Evolutionary conservation across 306 rosid species (phyloP), one percentile per base, ranked within the genome.

Genomic region (Begonia masoniana): DNA sequence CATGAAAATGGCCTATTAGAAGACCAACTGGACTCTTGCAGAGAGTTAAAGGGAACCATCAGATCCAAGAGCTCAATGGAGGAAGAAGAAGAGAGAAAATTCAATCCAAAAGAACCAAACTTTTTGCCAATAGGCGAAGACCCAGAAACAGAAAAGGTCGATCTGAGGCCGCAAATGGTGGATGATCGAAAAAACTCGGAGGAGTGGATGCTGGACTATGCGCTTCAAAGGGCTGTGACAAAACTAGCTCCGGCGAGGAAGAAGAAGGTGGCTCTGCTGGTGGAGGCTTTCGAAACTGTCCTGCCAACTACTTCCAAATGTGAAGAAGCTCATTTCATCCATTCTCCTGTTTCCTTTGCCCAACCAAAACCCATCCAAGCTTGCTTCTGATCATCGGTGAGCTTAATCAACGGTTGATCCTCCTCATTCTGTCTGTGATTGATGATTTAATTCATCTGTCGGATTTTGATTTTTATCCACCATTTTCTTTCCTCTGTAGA

Each of bases 131-230:
- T 81, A 69, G 76, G 70, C 55, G 74, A 82, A 2, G 93, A 82
- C 1, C 77, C 77, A 26, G 93, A 74, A 41, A 55, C 62, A 19
- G 95, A 91, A 47, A 91, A 77, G 59, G 86, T 91, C 58, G 86
- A 83, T 23, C 69, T 86, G 71, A 91, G 67, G 81, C 96, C 86
- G 64, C 99, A 83, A 68, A 69, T 66, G 75, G 59, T 77, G 68
- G 99, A 91, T 60, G 87, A 81, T 55, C 75, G 85, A 58, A 91
- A 81, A 56, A 83, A 79, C 64, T 58, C 94, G 17, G 93, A 86
- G 62, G 88, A 91, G 39, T 91, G 99, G 99, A 91, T 91, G 99
- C 58, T 86, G 51, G 99, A 91, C 70, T 68, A 64, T 49, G 96
- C 86, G 46, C 85, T 91, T 8, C 82, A 81, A 21, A 76, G 67